Evolutionary conservation across 768 basidiomycete genomes (phyloP), one percentile per base, ranked within the genome.

Genomic region (Mycena albidolilacea): DNA sequence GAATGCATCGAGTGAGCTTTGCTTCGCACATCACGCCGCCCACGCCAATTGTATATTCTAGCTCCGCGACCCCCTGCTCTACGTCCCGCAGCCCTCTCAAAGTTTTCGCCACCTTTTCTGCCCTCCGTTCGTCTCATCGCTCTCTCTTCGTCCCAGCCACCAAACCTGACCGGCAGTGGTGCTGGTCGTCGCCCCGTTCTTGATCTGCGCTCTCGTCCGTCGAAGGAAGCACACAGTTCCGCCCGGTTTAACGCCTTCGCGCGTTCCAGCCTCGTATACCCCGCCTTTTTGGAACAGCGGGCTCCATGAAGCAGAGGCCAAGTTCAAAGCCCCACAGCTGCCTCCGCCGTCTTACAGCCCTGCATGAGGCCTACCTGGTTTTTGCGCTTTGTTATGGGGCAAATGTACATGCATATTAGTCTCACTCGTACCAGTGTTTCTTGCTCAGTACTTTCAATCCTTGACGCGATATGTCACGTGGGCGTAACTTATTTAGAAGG

Each of bases 261-360:
- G 9, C 4, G 17, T 38, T 21, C 19, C 46, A 19, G 41, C 62
- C 19, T 8, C 61, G 35, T 39, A 65, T 54, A n/a, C 38, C 12
- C 52, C 64, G 50, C 35, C 63, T 12, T 62, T 23, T 12, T n/a
- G 11, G 41, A 19, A 39, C 60, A 41, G 30, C 30, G n/a, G 44
- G 3, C 8, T 35, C 17, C 4, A 64, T 12, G 64, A 55, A 55
- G 35, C 14, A 6, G 64, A 65, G 1, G 30, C 30, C 30, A 30
- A 30, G 30, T 55, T 17, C 64, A 66, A 66, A 55, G 19, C 23
- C 30, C 64, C 64, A 14, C 37, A 17, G 5, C 21, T n/a, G 21
- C 64, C 64, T 21, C 64, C 64, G 41, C 64, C 64, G 19, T 66
- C 64, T 19, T 66, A 66, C 46, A 66, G 52, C 52, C 52, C 64